A percentile compares a stretch with the other conserved stretches of the same genome.
phyloP scores from a whole-genome alignment of 2,329 filamentous ascomycete species.

The Diaporthe caulivora region DNA sequence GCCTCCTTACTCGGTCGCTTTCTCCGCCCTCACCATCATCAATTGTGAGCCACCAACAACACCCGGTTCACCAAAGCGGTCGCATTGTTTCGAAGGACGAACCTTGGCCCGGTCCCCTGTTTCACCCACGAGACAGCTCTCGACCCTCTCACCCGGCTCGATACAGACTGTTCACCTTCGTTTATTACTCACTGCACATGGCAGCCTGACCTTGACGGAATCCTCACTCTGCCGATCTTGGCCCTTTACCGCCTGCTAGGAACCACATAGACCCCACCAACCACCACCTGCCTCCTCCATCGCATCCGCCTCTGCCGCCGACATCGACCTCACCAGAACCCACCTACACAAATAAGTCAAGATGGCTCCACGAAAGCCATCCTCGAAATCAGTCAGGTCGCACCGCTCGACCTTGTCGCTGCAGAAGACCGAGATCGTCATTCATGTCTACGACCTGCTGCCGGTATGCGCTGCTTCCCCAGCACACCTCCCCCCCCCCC shows the following conservation, averaged over 20 bases:
- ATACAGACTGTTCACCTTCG: not conserved
- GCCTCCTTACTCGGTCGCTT: conserved; percentile 25
- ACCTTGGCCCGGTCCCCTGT: conserved; percentile 22
- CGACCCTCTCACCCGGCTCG: conserved; percentile 11
- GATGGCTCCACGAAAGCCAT: conserved; percentile 59
- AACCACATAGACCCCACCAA: conserved; percentile 13
- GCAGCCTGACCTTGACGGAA: conserved; percentile 10
- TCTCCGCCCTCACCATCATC: not conserved
- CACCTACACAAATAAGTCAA: conserved; percentile 29
- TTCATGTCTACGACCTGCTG: conserved; percentile 83
- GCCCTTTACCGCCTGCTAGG: conserved; percentile 31
- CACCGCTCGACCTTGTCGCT: conserved; percentile 77
- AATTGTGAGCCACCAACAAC: conserved; percentile 21
- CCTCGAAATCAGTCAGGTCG: conserved; percentile 53
- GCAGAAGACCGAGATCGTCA: conserved; percentile 79
- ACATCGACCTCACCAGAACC: not conserved
- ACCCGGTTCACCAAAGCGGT: not conserved
- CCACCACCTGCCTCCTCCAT: not conserved
- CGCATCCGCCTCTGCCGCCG: conserved; percentile 11
- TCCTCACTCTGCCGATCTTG: conserved; percentile 13
- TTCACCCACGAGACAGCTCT: conserved; percentile 6
- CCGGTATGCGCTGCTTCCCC: conserved; percentile 62
- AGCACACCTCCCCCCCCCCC: conserved; percentile 1
- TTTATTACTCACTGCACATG: conserved; percentile 15
- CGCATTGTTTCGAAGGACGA: conserved; percentile 26